Base-by-base conservation (phyloP, 129 eudicot species). In the Scalesia atractyloides region DNA sequence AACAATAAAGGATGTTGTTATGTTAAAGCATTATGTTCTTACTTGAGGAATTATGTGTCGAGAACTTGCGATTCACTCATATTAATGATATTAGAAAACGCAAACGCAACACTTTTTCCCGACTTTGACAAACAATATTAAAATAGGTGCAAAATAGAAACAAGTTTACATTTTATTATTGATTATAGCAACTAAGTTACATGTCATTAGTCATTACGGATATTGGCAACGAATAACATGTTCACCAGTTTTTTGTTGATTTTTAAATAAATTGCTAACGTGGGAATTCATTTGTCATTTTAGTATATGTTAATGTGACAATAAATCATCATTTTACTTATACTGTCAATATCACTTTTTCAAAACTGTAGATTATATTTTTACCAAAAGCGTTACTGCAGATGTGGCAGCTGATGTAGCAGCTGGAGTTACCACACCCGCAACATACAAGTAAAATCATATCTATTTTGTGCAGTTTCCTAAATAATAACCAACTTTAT, bases 1-100 rank as follows among this genome's bases (percentile, higher is more conserved):
- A 66, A 14, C 14, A 16, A 72, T 30, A 60, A 66, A 22, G 39
- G 33, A n/a, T n/a, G n/a, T n/a, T n/a, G n/a, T n/a, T n/a, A n/a
- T n/a, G n/a, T n/a, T n/a, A n/a, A n/a, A n/a, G n/a, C n/a, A n/a
- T n/a, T n/a, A n/a, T n/a, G n/a, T n/a, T n/a, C n/a, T n/a, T 36
- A 63, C 24, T 63, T 63, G 26, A 63, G 50, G 3, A 10, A 47
- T n/a, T n/a, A n/a, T n/a, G n/a, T n/a, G n/a, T n/a, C n/a, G n/a
- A n/a, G n/a, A n/a, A n/a, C n/a, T n/a, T n/a, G n/a, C n/a, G n/a
- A n/a, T 63, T 71, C 39, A 16, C 18, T 41, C n/a, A 34, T 9
- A 46, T 49, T n/a, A 73, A 24, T 15, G 48, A 46, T 16, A 16
- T 47, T 22, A 59, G 15, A 36, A 58, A 47, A 7, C 4, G 22